Conservation (phyloP, 164 flowering plant genomes). For the Magnolia sinica region DNA sequence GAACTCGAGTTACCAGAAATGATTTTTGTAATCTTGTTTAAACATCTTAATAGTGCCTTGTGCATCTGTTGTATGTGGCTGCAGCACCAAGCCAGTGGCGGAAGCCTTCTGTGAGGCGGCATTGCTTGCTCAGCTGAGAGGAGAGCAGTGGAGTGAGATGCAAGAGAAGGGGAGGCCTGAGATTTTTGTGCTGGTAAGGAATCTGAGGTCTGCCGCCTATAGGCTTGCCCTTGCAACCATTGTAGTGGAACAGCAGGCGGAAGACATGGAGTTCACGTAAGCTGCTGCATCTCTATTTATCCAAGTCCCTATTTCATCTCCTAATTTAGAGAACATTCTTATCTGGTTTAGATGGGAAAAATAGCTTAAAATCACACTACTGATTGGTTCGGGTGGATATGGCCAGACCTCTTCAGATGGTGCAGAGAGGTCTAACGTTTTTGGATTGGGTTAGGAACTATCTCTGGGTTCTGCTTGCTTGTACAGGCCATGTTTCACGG, state of each 20-base stretch:
- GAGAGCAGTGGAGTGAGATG: conserved; percentile 64
- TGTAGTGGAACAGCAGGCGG: conserved; percentile 58
- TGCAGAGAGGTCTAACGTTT: background rate
- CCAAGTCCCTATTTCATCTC: background rate
- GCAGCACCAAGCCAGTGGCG: conserved; percentile 70
- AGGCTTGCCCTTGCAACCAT: conserved; percentile 74
- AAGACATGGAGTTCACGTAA: conserved; percentile 52
- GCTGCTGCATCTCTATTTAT: background rate
- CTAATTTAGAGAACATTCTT: background rate
- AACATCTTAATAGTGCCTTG: background rate
- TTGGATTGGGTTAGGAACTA: background rate
- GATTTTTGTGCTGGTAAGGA: conserved; percentile 74
- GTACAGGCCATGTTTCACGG: background rate
- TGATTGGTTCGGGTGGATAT: background rate
- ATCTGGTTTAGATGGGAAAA: background rate
- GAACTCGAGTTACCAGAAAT: background rate
- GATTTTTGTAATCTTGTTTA: background rate
- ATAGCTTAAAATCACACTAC: background rate
- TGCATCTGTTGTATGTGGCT: background rate
- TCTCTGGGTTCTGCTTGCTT: background rate
- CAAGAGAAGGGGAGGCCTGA: conserved; percentile 45
- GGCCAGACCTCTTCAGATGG: background rate
- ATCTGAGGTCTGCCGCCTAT: conserved; percentile 70
- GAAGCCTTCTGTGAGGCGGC: conserved; percentile 63
- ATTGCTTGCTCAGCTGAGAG: conserved; percentile 54